These are phyloP conservation scores for Alliaria petiolata DNA, from an alignment of 345 rosid genomes.

Conservation along the genomic window DNA sequence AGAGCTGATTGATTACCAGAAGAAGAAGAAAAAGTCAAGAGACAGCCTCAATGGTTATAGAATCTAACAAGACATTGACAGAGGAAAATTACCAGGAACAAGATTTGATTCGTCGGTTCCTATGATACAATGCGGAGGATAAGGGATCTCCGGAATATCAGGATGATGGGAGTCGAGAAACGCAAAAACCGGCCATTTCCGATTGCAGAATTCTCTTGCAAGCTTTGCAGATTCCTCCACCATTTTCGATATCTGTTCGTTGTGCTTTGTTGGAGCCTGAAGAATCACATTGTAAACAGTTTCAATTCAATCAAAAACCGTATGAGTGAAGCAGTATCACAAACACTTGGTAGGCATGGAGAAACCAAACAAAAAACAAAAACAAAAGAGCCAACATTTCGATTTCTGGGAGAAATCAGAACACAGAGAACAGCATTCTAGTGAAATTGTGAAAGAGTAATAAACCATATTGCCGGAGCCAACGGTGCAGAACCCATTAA, in stretches of 20 bases:
- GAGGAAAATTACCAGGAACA: conserved; percentile 55
- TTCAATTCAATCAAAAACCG: too few relatives aligned
- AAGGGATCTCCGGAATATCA: conserved; percentile 73
- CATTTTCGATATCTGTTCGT: conserved; percentile 70
- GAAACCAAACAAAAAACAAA: neutral
- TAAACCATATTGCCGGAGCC: conserved; percentile 80
- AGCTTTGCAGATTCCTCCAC: conserved; percentile 62
- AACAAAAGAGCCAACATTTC: neutral
- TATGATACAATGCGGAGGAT: conserved; percentile 77
- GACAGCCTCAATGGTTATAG: neutral
- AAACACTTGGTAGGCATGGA: conserved; percentile 9
- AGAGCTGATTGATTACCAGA: conserved; percentile 39
- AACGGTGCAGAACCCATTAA: conserved; percentile 81
- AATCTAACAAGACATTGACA: neutral
- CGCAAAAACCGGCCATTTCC: conserved; percentile 79
- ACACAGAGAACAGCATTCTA: neutral
- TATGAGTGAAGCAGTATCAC: neutral
- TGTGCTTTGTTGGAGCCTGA: conserved; percentile 66
- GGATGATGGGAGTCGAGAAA: conserved; percentile 84
- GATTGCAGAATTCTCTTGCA: conserved; percentile 55
- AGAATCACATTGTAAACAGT: conserved; percentile 5
- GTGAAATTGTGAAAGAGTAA: neutral
- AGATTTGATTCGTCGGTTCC: conserved; percentile 80
- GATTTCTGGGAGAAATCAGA: neutral
- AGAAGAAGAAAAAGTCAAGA: neutral